Conservation (phyloP, 2,329 filamentous ascomycete genomes). For the Colletotrichum ledebouriae region DNA sequence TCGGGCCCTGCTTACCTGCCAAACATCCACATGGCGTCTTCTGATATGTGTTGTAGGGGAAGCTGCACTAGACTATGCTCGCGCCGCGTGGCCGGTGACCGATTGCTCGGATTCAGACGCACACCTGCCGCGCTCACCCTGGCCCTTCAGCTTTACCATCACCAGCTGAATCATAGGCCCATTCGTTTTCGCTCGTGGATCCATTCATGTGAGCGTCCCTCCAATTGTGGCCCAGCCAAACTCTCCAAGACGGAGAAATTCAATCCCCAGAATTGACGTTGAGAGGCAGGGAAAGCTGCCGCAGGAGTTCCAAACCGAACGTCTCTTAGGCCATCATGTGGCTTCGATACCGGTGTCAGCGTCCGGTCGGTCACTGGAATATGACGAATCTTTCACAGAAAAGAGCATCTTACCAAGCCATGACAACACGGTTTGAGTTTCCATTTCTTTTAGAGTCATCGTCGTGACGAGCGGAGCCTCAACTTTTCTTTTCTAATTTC, state of each 20-base stretch:
- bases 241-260: slow-evolving; percentile 11
- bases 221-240: too few species aligned
- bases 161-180: too few species aligned
- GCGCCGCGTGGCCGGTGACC: slow-evolving; percentile 19
- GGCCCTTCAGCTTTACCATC: not conserved
- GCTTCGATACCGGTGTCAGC: too few species aligned
- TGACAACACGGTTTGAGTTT: too few species aligned
- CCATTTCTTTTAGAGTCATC: too few species aligned
- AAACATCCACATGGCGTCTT: not conserved
- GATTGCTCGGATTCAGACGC: slow-evolving; percentile 15
- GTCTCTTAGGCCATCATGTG: too few species aligned
- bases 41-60: not conserved
- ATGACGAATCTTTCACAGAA: too few species aligned
- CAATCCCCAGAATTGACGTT: not conserved
- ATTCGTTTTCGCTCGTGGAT: not conserved
- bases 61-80: slow-evolving; percentile 4
- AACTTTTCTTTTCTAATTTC: too few species aligned
- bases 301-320: too few species aligned
- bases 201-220: not conserved
- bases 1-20: slow-evolving; percentile 28
- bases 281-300: not conserved
- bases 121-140: not conserved
- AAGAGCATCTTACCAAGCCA: too few species aligned
- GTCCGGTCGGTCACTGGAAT: too few species aligned
- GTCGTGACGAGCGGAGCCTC: too few species aligned